These are phyloP conservation scores for Durio zibethinus DNA, from an alignment of 345 rosid genomes.

Conservation along the genomic window DNA sequence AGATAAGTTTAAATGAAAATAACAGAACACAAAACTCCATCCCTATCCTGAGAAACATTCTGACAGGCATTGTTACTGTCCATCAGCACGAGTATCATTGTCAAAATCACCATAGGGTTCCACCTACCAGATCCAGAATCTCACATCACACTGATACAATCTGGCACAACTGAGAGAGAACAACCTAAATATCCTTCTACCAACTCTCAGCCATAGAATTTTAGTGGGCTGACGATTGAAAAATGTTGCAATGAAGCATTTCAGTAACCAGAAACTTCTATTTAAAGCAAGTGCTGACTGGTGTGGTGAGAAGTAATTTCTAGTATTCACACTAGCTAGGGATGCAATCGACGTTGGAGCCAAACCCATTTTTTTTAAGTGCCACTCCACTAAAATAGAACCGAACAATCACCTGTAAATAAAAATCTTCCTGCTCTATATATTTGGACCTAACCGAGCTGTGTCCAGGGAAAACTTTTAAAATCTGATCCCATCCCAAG, in stretches of 20 bases:
- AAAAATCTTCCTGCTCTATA: not conserved
- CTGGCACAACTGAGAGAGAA: not conserved
- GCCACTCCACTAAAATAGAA: not conserved
- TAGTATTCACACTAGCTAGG: not conserved
- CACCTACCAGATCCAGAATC: not conserved
- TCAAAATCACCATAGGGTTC: not conserved
- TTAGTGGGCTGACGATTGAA: not conserved
- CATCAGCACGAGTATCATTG: not conserved
- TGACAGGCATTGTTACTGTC: not conserved
- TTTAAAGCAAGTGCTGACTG: not conserved
- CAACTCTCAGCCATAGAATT: not conserved
- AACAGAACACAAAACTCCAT: too few species aligned
- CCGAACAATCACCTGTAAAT: not conserved
- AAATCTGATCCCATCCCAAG: too few species aligned
- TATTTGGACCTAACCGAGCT: not conserved
- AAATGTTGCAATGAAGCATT: not conserved
- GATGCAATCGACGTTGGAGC: not conserved
- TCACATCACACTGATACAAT: not conserved
- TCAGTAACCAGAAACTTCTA: not conserved
- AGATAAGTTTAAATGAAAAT: too few species aligned
- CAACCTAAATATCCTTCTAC: not conserved
- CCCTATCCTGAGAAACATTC: not conserved
- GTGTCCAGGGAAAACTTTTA: not conserved
- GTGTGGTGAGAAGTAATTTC: not conserved
- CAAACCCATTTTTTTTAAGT: not conserved